phyloP scores from a whole-genome alignment of 208 protist genomes.

The Porcisia hertigi region DNA sequence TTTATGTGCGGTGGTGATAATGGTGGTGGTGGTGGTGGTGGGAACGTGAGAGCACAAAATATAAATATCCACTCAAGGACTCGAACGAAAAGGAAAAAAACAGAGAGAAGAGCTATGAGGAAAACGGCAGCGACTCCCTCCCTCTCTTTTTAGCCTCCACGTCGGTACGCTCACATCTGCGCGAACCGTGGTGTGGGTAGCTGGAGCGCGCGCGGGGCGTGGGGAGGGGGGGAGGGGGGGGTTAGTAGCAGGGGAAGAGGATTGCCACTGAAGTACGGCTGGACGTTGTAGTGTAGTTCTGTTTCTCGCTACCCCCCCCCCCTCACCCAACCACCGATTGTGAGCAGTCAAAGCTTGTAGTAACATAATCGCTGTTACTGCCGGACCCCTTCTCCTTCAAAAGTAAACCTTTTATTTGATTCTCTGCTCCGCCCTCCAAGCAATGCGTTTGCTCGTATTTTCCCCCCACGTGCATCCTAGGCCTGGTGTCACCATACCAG shows the following conservation, averaged over 20 bases:
- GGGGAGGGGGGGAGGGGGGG: neutral
- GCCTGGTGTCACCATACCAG: neutral
- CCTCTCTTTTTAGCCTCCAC: neutral
- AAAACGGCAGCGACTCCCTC: too few species aligned
- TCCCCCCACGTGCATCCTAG: neutral
- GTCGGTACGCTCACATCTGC: neutral
- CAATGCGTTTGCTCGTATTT: neutral
- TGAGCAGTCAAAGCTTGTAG: neutral
- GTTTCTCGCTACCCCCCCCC: neutral
- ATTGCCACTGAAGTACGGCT: neutral
- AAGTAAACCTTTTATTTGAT: neutral
- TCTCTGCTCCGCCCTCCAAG: neutral
- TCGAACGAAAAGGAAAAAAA: neutral
- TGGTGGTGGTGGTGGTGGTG: too few species aligned
- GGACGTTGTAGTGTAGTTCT: neutral
- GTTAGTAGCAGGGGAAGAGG: neutral
- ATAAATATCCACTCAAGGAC: neutral
- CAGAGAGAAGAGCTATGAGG: neutral
- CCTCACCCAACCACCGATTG: too few species aligned
- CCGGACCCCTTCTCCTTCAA: neutral
- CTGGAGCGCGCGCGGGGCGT: too few species aligned
- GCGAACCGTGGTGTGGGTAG: neutral
- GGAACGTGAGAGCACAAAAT: too few species aligned
- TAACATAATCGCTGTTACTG: neutral
- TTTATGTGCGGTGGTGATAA: too few species aligned